Percentiles rank a stretch among this genome's conserved stretches.
These are phyloP conservation scores for Bipolaris sorokiniana DNA, from an alignment of 2,329 filamentous ascomycete species.

Conservation along the genomic window DNA sequence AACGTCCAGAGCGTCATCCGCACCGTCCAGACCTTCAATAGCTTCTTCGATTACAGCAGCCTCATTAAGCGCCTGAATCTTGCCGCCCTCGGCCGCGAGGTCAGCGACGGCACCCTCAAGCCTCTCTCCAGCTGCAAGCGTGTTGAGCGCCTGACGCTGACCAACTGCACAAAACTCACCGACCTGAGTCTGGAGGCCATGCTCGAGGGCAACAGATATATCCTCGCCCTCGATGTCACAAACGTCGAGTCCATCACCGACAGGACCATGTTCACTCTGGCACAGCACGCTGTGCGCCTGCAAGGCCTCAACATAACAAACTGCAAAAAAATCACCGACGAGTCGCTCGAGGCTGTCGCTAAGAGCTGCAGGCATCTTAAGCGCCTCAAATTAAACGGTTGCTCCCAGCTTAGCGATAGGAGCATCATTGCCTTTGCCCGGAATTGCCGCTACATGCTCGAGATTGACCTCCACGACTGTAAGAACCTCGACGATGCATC, in stretches of 20 bases:
- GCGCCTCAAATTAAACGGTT: conserved; percentile 93
- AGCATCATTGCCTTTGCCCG: conserved; percentile 85
- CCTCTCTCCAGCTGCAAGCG: conserved; percentile 85
- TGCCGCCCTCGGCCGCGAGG: conserved; percentile 73
- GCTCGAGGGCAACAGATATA: conserved; percentile 76
- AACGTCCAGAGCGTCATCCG: conserved; percentile 81
- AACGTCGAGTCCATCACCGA: conserved; percentile 82
- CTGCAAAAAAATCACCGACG: conserved; percentile 83
- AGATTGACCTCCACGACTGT: conserved; percentile 94
- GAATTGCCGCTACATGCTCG: conserved; percentile 89
- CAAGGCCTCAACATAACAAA: conserved; percentile 93
- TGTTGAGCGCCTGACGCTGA: conserved; percentile 90
- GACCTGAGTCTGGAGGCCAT: conserved; percentile 83
- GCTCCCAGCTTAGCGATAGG: conserved; percentile 79
- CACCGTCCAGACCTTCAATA: conserved; percentile 73
- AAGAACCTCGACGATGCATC: conserved; percentile 80
- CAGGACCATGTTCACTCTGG: conserved; percentile 75
- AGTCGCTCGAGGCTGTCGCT: conserved; percentile 81
- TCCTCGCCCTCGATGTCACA: conserved; percentile 90
- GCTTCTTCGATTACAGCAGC: conserved; percentile 86
- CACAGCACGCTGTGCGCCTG: conserved; percentile 79
- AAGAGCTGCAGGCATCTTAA: conserved; percentile 86
- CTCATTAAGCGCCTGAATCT: conserved; percentile 93
- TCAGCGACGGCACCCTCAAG: conserved; percentile 89
- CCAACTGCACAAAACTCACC: conserved; percentile 83